Evolutionary conservation across 768 basidiomycete genomes (phyloP).

Genomic region (Vararia minispora): DNA sequence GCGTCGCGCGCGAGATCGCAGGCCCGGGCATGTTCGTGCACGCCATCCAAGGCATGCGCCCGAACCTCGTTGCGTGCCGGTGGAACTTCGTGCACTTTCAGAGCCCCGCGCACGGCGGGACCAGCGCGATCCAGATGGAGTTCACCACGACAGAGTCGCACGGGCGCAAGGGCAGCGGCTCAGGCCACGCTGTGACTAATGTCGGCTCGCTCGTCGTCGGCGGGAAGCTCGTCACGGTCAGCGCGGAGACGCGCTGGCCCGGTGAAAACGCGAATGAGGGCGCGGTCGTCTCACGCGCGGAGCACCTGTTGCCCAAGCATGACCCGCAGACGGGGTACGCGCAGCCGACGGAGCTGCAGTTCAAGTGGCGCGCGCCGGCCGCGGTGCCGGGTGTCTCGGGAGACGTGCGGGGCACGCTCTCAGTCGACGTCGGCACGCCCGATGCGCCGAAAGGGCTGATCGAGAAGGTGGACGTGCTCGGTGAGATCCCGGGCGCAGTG

Average conservation of each 20-base stretch:
- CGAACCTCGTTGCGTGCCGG: conserved; percentile 80
- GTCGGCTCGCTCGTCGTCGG: conserved; percentile 77
- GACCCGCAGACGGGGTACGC: conserved; percentile 81
- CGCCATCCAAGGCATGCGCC: conserved; percentile 97
- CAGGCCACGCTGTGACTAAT: conserved; percentile 77
- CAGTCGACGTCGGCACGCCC: conserved; percentile 46
- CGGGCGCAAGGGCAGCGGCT: conserved; percentile 69
- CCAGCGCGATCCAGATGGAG: conserved; percentile 92
- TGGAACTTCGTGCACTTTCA: conserved; percentile 98
- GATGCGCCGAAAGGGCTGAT: conserved; percentile 62
- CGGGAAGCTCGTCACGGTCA: conserved; percentile 65
- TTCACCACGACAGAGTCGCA: conserved; percentile 75
- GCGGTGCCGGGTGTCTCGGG: conserved; percentile 41
- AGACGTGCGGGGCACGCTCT: conserved; percentile 41
- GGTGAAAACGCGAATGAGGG: conserved; percentile 38
- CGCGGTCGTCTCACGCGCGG: conserved; percentile 51
- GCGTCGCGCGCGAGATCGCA: conserved; percentile 41
- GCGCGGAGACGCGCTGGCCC: conserved; percentile 71
- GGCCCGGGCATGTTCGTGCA: conserved; percentile 84
- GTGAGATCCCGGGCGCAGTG: conserved; percentile 87
- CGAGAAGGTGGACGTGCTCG: conserved; percentile 91
- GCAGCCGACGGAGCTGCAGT: conserved; percentile 57
- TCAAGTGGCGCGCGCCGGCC: conserved; percentile 70
- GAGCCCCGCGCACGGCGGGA: conserved; percentile 56
- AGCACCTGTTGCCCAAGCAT: conserved; percentile 44